Conservation (phyloP, 805 yeast genomes). For the Yamadazyma paraphyllophila region DNA sequence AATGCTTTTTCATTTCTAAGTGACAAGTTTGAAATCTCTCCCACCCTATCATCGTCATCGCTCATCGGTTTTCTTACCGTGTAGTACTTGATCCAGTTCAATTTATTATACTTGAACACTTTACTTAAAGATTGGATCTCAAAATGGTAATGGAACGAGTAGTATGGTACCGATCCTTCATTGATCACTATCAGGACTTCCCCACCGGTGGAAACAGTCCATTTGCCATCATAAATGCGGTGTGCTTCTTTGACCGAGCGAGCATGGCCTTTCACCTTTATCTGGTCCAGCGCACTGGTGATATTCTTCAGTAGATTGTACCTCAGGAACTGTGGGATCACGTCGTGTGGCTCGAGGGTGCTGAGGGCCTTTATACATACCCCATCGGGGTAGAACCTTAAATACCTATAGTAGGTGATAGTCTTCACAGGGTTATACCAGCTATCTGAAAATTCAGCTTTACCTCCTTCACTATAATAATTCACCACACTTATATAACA, state of each 20-base stretch:
- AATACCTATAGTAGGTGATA: conserved; percentile 84
- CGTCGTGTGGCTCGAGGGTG: conserved; percentile 64
- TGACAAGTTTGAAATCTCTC: conserved; percentile 48
- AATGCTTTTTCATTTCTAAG: conserved; percentile 76
- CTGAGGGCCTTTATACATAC: conserved; percentile 67
- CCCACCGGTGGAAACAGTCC: conserved; percentile 58
- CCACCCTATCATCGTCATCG: conserved; percentile 47
- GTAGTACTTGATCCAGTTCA: conserved; percentile 68
- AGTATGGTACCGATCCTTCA: conserved; percentile 59
- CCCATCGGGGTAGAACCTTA: conserved; percentile 80
- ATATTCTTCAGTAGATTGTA: conserved; percentile 17
- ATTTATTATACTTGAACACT: conserved; percentile 58
- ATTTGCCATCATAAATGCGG: conserved; percentile 47
- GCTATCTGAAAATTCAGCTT: conserved; percentile 59
- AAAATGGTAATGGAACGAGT: conserved; percentile 61
- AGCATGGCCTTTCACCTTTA: conserved; percentile 8
- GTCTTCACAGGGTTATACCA: conserved; percentile 77
- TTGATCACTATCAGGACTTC: conserved; percentile 46
- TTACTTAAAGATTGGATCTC: conserved; percentile 59
- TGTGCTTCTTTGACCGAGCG: conserved; percentile 30
- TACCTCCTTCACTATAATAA: conserved; percentile 80
- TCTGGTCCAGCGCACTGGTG: conserved; percentile 13
- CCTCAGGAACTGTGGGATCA: conserved; percentile 56
- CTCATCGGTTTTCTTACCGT: conserved; percentile 44
- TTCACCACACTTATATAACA: conserved; percentile 82